These are phyloP conservation scores for Debaryomyces fabryi DNA, from an alignment of 1,139 yeast species.

Conservation along the genomic window DNA sequence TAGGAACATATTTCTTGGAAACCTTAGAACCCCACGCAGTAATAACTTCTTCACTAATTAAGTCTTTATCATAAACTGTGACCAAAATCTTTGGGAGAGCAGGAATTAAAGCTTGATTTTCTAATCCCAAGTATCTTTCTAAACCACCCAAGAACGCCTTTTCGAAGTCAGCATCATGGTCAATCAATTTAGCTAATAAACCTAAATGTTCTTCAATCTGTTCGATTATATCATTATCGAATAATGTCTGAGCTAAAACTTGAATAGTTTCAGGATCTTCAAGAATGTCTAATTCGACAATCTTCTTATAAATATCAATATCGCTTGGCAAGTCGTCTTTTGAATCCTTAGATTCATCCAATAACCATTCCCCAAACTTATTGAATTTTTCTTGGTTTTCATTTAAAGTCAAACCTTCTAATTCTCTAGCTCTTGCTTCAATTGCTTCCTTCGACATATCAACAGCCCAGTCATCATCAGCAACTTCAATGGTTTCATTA, in stretches of 20 bases:
- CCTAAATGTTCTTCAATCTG: constrained; percentile 82
- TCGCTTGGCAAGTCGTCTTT: constrained; percentile 71
- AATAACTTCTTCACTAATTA: constrained; percentile 80
- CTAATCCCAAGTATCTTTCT: constrained; percentile 88
- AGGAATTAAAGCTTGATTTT: constrained; percentile 74
- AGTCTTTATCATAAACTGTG: constrained; percentile 78
- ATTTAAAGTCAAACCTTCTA: constrained; percentile 62
- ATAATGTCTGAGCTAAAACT: constrained; percentile 88
- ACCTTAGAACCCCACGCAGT: constrained; percentile 89
- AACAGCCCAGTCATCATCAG: constrained; percentile 97
- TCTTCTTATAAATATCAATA: constrained; percentile 90
- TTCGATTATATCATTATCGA: constrained; percentile 73
- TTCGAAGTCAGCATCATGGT: constrained; percentile 67
- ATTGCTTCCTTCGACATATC: constrained; percentile 98
- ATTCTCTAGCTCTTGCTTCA: constrained; percentile 85
- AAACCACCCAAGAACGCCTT: constrained; percentile 92
- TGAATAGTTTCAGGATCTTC: constrained; percentile 79
- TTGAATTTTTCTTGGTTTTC: constrained; percentile 55
- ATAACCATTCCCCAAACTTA: constrained; percentile 89
- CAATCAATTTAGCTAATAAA: constrained; percentile 74
- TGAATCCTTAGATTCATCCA: constrained; percentile 53
- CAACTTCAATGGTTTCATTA: constrained; percentile 58
- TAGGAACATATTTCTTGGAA: constrained; percentile 91
- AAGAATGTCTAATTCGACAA: constrained; percentile 74
- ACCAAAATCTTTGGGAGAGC: constrained; percentile 80